Evolutionary conservation across 768 basidiomycete species (phyloP), one percentile per base, ranked within the genome.

Genomic region (Boletus fagicola): DNA sequence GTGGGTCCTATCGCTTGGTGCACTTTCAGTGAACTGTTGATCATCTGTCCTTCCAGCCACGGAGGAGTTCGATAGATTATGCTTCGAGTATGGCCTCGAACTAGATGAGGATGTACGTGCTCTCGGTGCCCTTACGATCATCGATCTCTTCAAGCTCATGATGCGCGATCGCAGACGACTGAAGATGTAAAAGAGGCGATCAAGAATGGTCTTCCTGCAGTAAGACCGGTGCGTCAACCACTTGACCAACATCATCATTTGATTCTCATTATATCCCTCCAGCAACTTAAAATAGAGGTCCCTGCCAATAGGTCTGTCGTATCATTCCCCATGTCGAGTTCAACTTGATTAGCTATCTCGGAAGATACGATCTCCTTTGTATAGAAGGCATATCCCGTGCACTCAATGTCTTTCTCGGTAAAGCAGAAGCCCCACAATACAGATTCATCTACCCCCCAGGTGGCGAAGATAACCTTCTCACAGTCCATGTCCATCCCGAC

Each of bases 231-330:
- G 66, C 52, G 69, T 66, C 82, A 69, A 30, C 44, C 30, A 20
- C 51, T 43, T 28, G 40, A 40, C 28, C 12, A 20, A 20, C 31
- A 16, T 4, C 24, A n/a, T 28, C 12, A 26, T 31, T 18, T 12
- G 24, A 22, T 36, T 6, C 58, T 70, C 49, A 67, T 22, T 10
- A 12, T 7, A 33, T 52, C 3, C 38, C 36, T 62, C 48, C 62
- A 98, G 87, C 93, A 97, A 91, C 78, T 99, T 65, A 99, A 98
- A 81, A 97, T 99, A 65, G 97, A 99, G 74, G 83, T 98, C 44
- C 95, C 97, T 45, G 97, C 97, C n/a, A 99, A 99, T 73, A 87
- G 94, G 94, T 84, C 55, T 30, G 71, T 62, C 30, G 13, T 30
- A 11, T 52, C 40, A 20, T 46, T 43, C 30, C 15, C n/a, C 24